phyloP scores from a whole-genome alignment of 352 stramenopile species.

The Pythium rhizo-oryzae region DNA sequence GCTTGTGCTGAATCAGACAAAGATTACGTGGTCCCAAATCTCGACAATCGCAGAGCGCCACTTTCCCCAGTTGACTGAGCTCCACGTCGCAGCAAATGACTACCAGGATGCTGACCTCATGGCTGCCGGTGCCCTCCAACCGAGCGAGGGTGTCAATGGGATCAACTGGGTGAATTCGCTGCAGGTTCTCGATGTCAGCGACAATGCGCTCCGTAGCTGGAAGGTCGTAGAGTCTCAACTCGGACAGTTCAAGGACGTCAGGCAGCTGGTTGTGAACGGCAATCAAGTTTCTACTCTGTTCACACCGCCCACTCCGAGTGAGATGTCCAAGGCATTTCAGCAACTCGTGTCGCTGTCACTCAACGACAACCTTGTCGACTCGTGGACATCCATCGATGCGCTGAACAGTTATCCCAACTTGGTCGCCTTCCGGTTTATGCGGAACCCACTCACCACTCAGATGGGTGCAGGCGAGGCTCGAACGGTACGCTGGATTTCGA shows the following conservation, averaged over 20 bases:
- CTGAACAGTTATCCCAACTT: constrained; percentile 63
- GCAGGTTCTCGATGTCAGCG: constrained; percentile 60
- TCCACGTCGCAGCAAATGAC: constrained; percentile 65
- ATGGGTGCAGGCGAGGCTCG: constrained; percentile 71
- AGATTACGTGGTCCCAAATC: constrained; percentile 40
- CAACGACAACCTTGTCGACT: constrained; percentile 67
- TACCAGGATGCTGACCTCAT: constrained; percentile 48
- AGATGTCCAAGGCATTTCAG: constrained; percentile 33
- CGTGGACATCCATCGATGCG: constrained; percentile 76
- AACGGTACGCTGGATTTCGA: constrained; percentile 37
- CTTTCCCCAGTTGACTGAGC: constrained; percentile 58
- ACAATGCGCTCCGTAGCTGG: constrained; percentile 65
- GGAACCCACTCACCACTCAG: constrained; percentile 63
- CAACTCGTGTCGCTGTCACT: constrained; percentile 60
- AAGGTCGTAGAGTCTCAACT: constrained; percentile 39
- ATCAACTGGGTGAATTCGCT: constrained; percentile 28
- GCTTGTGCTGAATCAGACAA: constrained; percentile 74
- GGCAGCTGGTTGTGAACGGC: constrained; percentile 63
- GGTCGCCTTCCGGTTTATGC: constrained; percentile 65
- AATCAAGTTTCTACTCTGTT: constrained; percentile 63
- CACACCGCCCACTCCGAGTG: background rate
- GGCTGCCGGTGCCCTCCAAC: background rate
- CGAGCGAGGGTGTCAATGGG: background rate
- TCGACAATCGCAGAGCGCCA: constrained; percentile 44
- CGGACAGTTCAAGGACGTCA: constrained; percentile 48